Percentiles rank a stretch among this genome's conserved stretches.
These are phyloP conservation scores for Cladosporium cucumerinum DNA, from an alignment of 2,329 filamentous ascomycete species.

Conservation along the genomic window DNA sequence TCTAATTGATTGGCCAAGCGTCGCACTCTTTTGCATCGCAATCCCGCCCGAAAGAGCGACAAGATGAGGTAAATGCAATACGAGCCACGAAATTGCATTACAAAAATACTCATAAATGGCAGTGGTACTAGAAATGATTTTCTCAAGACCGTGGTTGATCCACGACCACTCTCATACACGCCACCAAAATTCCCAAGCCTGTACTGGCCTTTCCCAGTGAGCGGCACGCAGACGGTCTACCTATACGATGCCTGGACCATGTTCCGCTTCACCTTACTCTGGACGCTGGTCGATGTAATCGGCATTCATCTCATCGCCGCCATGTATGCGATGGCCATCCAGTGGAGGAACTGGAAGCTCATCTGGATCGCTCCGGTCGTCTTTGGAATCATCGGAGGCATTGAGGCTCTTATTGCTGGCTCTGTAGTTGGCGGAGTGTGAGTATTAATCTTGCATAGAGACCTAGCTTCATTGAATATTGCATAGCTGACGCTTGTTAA, in stretches of 20 bases:
- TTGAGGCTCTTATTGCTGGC: conserved; percentile 76
- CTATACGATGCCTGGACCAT: conserved; percentile 75
- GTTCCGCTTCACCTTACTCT: conserved; percentile 82
- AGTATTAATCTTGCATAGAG: conserved; percentile 33
- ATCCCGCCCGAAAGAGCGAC: not conserved
- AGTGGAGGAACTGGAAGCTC: conserved; percentile 55
- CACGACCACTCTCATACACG: conserved; percentile 57
- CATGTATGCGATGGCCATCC: conserved; percentile 68
- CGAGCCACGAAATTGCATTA: not conserved
- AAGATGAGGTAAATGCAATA: conserved; percentile 2
- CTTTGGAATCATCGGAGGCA: conserved; percentile 67
- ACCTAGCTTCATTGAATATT: not conserved
- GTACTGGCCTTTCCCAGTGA: conserved; percentile 66
- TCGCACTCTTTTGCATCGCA: not conserved
- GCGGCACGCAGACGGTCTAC: conserved; percentile 55
- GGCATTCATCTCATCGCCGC: conserved; percentile 71
- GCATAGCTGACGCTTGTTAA: conserved; percentile 17
- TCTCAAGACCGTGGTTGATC: conserved; percentile 44
- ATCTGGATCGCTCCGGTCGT: conserved; percentile 70
- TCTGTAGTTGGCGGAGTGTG: conserved; percentile 78
- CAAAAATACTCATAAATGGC: not conserved
- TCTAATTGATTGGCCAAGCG: not conserved
- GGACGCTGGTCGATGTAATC: conserved; percentile 78
- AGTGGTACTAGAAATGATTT: conserved; percentile 35
- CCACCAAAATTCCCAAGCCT: conserved; percentile 76